Evolutionary conservation across 768 basidiomycete genomes (phyloP).

Genomic region (Suillus occidentalis): DNA sequence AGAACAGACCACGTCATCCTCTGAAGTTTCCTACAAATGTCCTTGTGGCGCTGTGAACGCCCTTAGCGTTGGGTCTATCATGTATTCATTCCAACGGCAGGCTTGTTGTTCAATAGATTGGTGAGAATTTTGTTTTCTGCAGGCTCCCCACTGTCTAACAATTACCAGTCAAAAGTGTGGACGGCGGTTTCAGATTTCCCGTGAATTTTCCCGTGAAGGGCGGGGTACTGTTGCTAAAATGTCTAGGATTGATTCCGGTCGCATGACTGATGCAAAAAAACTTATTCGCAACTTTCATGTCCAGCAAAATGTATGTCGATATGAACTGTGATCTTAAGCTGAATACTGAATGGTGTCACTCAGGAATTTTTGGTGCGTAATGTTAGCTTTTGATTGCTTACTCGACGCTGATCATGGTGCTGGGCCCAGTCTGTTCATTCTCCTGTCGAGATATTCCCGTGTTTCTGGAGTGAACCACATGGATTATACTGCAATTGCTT

Average conservation of each 20-base stretch:
- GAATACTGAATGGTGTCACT: neutral
- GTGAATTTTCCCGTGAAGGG: no score
- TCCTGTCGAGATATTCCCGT: no score
- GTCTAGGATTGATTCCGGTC: neutral
- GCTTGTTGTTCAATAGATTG: neutral
- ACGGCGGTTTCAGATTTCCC: constrained; percentile 25
- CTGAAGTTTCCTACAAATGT: constrained; percentile 16
- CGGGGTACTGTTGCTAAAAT: neutral
- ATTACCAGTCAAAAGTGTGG: constrained; percentile 19
- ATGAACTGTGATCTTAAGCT: neutral
- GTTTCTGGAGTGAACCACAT: no score
- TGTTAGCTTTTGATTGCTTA: neutral
- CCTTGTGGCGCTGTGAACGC: constrained; percentile 8
- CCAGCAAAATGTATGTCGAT: neutral
- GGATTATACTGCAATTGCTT: no score
- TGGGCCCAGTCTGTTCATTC: no score
- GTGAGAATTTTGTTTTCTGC: constrained; percentile 11
- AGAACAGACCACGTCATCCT: neutral
- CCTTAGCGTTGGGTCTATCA: neutral
- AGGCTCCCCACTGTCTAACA: constrained; percentile 6
- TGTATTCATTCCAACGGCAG: neutral
- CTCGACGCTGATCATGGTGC: neutral
- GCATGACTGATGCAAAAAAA: neutral
- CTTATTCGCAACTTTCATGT: neutral
- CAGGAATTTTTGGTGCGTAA: neutral